Evolutionary conservation across 139 green algal species (phyloP).

Genomic region (Astrephomene gubernaculifera): DNA sequence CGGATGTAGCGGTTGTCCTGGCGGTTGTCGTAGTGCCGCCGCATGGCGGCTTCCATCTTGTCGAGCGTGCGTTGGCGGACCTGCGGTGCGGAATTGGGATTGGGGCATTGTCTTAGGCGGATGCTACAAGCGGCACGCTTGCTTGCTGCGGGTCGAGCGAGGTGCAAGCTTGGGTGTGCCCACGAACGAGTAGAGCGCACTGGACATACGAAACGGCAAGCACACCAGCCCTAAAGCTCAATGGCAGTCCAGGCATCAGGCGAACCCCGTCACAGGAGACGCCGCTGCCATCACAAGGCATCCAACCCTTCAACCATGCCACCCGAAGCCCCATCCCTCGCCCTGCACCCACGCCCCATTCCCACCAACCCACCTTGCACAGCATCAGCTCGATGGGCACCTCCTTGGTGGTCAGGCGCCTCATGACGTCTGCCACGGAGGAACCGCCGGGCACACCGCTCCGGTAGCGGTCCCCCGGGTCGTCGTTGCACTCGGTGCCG

Average conservation of each 20-base stretch:
- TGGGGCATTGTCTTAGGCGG: not conserved
- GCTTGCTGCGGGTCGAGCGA: no score
- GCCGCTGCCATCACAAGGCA: not conserved
- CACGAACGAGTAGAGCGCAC: no score
- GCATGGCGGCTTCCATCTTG: constrained; percentile 34
- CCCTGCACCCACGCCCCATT: no score
- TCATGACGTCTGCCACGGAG: constrained; percentile 9
- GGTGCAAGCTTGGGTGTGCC: no score
- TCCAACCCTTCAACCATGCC: no score
- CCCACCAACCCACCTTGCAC: constrained; percentile 24
- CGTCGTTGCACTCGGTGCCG: constrained; percentile 35
- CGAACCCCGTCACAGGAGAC: no score
- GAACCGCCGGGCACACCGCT: constrained; percentile 28
- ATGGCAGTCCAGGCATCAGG: not conserved
- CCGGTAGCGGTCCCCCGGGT: constrained; percentile 24
- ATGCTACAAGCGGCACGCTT: no score
- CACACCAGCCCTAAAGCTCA: no score
- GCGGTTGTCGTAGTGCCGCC: constrained; percentile 32
- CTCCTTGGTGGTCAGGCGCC: not conserved
- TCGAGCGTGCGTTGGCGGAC: not conserved
- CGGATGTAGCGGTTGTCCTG: constrained; percentile 23
- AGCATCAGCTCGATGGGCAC: constrained; percentile 28
- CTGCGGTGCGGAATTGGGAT: not conserved
- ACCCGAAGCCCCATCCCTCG: no score
- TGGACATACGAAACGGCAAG: no score